Percentiles rank a stretch among this genome's conserved stretches.
Evolutionary conservation across 1,284 basidiomycete species (phyloP).

Genomic region (Heterobasidion annosum): DNA sequence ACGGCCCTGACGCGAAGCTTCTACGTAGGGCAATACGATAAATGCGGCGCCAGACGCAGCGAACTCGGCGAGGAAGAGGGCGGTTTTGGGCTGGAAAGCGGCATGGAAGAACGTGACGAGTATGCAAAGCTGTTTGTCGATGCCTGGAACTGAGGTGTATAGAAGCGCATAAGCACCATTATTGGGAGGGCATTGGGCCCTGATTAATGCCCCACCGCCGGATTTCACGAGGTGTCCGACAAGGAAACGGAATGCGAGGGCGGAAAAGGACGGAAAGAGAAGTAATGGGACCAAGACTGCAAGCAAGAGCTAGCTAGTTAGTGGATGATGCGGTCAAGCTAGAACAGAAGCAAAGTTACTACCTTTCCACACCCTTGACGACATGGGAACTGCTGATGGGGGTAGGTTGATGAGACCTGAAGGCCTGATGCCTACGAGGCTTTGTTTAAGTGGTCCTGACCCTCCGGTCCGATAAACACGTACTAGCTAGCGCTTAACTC

Average conservation of each 20-base stretch:
- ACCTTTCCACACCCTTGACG: too few species aligned
- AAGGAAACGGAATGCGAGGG: conserved; percentile 23
- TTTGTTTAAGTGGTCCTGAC: too few species aligned
- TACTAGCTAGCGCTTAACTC: too few species aligned
- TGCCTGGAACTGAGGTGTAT: conserved; percentile 20
- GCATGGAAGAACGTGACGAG: conserved; percentile 31
- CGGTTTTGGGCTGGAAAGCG: conserved; percentile 18
- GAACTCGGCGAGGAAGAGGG: conserved; percentile 21
- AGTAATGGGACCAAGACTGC: conserved; percentile 5
- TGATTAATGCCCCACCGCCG: conserved; percentile 18
- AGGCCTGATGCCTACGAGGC: too few species aligned
- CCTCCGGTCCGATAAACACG: too few species aligned
- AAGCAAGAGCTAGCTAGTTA: background rate
- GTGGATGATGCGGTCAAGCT: background rate
- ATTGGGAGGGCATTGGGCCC: conserved; percentile 20
- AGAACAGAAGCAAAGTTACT: too few species aligned
- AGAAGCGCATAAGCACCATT: conserved; percentile 19
- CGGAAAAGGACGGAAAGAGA: conserved; percentile 23
- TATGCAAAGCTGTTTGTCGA: conserved; percentile 27
- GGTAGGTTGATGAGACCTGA: too few species aligned
- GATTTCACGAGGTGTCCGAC: conserved; percentile 24
- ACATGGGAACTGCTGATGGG: too few species aligned
- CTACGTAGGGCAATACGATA: conserved; percentile 16
- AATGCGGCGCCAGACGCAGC: conserved; percentile 16
- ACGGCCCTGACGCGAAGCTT: conserved; percentile 22